Base-by-base conservation (phyloP, 768 basidiomycete genomes). In the Rhodosporidiobolus odoratus region DNA sequence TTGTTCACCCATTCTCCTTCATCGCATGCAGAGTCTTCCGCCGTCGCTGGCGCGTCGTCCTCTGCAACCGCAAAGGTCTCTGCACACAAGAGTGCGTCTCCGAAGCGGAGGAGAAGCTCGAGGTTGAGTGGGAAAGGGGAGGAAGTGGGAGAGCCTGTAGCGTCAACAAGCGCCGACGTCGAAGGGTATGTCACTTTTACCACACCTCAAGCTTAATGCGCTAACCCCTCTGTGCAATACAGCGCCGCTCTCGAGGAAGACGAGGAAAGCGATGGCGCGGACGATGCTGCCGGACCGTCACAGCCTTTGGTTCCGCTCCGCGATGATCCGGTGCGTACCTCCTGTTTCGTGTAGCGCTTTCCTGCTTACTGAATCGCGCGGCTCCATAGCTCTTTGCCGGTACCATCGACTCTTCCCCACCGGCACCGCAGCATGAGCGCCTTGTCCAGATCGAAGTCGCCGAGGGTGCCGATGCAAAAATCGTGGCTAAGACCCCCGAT, bases 401-500 rank as follows among this genome's bases (percentile, higher is more conserved):
- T 1, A 16, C 34, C 1, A 53, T 74, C 48, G 63, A 71, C 21
- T 53, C 30, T 25, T 52, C 56, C 9, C 62, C 62, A 1, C 38
- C 48, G 1, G 43, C 15, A 0, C 66, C 73, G 13, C 48, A 45
- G 4, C 75, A 77, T 23, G 76, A 77, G n/a, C 66, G 70, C 25
- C 66, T 62, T 5, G 75, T 76, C 41, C 71, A 73, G 57, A 66
- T 78, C 57, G 76, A 76, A 32, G 72, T 72, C 32, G 61, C 60
- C 54, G 63, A 74, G 34, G 72, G 69, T 32, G 16, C 67, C 89
- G 93, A 95, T 80, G 88, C 89, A n/a, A 91, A 89, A 78, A 85
- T 98, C 15, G 92, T 93, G 77, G 96, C 94, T 2, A 91, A 96
- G 78, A 97, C 96, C 0, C 94, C 96, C 5, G 92, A 97, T 74